Evolutionary conservation across 2,329 filamentous ascomycete species (phyloP).

Genomic region (Penicillium sp.): DNA sequence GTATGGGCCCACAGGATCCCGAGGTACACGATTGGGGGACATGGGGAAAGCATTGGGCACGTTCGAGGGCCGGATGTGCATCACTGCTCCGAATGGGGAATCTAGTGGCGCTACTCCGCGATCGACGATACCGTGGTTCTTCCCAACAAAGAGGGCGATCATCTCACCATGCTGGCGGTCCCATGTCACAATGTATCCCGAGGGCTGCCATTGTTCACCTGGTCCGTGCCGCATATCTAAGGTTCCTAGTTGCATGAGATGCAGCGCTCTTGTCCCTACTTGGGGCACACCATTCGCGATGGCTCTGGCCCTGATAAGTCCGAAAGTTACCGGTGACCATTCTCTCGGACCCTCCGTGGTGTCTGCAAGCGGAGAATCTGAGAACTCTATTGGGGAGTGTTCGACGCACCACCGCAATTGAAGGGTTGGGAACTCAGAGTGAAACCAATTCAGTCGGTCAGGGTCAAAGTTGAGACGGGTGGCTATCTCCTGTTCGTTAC

Average conservation of each 20-base stretch:
- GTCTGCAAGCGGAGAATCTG: slow-evolving; percentile 11
- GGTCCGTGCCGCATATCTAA: slow-evolving; percentile 23
- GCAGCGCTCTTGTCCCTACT: slow-evolving; percentile 20
- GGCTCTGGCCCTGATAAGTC: slow-evolving; percentile 30
- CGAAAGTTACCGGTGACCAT: slow-evolving; percentile 26
- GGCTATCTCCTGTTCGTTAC: slow-evolving; percentile 13
- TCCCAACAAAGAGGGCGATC: slow-evolving; percentile 30
- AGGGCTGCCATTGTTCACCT: slow-evolving; percentile 25
- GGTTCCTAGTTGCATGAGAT: slow-evolving; percentile 38
- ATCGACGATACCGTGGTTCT: slow-evolving; percentile 21
- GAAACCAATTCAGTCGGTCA: neutral
- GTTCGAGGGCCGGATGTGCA: slow-evolving; percentile 8
- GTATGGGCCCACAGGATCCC: slow-evolving; percentile 2
- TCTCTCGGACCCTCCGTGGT: slow-evolving; percentile 9
- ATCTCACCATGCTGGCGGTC: slow-evolving; percentile 31
- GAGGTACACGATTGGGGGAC: neutral
- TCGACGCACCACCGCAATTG: slow-evolving; percentile 34
- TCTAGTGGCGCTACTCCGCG: slow-evolving; percentile 15
- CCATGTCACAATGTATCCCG: slow-evolving; percentile 37
- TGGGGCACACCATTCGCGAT: slow-evolving; percentile 20
- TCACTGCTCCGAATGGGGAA: slow-evolving; percentile 18
- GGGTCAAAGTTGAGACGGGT: neutral
- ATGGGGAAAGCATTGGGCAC: neutral
- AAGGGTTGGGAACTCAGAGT: neutral
- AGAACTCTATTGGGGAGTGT: slow-evolving; percentile 33